Conservation (phyloP, 2,329 filamentous ascomycete genomes). For the Aspergillus aculeatinus region DNA sequence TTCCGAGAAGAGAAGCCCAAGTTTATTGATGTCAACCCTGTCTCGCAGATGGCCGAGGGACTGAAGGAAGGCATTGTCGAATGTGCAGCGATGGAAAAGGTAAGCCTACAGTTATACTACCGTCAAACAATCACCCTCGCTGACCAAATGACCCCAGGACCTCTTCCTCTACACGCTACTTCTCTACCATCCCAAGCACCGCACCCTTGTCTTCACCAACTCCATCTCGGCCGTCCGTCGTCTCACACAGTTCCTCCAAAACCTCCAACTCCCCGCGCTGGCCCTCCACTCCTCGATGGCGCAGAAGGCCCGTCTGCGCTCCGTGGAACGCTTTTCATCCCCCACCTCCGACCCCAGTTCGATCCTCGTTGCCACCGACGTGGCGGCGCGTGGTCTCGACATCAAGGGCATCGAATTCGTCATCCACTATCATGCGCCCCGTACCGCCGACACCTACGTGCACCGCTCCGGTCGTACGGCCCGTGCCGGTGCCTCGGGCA, state of each 20-base stretch:
- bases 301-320: conserved; percentile 91
- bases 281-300: conserved; percentile 91
- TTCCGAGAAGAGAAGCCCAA: conserved; percentile 82
- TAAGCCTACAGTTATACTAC: conserved; percentile 34
- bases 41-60: conserved; percentile 80
- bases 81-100: conserved; percentile 90
- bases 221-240: conserved; percentile 90
- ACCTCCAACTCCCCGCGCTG: conserved; percentile 72
- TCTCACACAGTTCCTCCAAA: conserved; percentile 78
- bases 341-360: conserved; percentile 54
- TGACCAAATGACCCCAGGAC: conserved; percentile 54
- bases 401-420: conserved; percentile 87
- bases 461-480: conserved; percentile 94
- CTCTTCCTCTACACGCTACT: conserved; percentile 89
- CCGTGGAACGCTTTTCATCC: conserved; percentile 81
- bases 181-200: conserved; percentile 74
- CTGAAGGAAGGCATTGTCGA: conserved; percentile 89
- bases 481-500: conserved; percentile 72
- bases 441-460: conserved; percentile 88
- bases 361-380: conserved; percentile 88
- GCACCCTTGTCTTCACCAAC: conserved; percentile 91
- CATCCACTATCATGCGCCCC: conserved; percentile 92
- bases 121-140: background rate
- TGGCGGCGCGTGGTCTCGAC: conserved; percentile 89
- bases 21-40: conserved; percentile 88